These are phyloP conservation scores for Luvunga scandens DNA, from an alignment of 345 rosid species.

Conservation along the genomic window DNA sequence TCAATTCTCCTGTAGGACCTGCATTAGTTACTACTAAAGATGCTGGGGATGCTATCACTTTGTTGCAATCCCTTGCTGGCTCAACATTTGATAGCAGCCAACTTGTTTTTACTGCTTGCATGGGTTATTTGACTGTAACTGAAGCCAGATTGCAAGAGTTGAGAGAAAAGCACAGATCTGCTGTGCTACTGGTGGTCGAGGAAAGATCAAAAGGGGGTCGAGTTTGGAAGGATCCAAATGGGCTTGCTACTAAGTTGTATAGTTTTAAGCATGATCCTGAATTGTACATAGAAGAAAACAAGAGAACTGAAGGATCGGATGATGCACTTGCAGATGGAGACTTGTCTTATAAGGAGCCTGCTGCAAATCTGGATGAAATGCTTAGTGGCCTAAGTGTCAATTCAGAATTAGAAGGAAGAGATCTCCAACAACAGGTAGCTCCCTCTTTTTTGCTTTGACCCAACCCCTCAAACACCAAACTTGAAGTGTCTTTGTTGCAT, in stretches of 20 bases:
- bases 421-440: slow-evolving; percentile 86
- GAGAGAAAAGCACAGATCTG: slow-evolving; percentile 74
- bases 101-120: slow-evolving; percentile 85
- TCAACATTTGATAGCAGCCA: slow-evolving; percentile 99
- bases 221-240: slow-evolving; percentile 80
- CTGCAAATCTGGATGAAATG: slow-evolving; percentile 36
- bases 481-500: background rate
- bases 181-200: slow-evolving; percentile 55
- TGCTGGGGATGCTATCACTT: slow-evolving; percentile 90
- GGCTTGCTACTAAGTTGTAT: slow-evolving; percentile 75
- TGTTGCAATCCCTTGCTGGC: slow-evolving; percentile 79
- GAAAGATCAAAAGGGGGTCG: slow-evolving; percentile 58
- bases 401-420: slow-evolving; percentile 54
- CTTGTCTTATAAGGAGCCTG: slow-evolving; percentile 25
- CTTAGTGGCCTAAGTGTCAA: slow-evolving; percentile 37
- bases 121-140: slow-evolving; percentile 75
- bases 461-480: background rate
- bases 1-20: slow-evolving; percentile 56
- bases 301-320: slow-evolving; percentile 28
- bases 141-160: slow-evolving; percentile 71
- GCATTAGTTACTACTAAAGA: slow-evolving; percentile 81
- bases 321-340: slow-evolving; percentile 27
- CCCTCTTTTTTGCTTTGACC: slow-evolving; percentile 7
- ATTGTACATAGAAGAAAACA: slow-evolving; percentile 37
- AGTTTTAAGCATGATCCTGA: slow-evolving; percentile 74